Base-by-base conservation (phyloP, 441 rosid species). In the Populus hybrid region DNA sequence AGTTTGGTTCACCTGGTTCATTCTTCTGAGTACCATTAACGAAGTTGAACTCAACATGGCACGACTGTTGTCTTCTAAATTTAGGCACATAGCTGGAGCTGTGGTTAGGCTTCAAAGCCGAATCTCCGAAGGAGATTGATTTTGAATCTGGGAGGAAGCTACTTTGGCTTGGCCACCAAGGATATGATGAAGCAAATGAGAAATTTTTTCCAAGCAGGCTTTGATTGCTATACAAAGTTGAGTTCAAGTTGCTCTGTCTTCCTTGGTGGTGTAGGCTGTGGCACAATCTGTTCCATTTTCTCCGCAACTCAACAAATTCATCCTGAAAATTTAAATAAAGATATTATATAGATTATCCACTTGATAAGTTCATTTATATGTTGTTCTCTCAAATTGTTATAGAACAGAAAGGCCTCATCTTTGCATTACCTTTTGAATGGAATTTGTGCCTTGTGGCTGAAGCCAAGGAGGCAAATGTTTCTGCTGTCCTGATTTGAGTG, bases 271-370 rank as follows among this genome's bases (percentile, higher is more conserved):
- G 46, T 61, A 87, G 85, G 74, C 89, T 84, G 23, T 80, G 88
- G 86, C 98, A 94, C 68, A 83, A 67, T 79, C 86, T 88, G 84
- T 86, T 90, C 98, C 98, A 94, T 77, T 94, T 92, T 81, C 86
- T 89, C 86, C 85, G 83, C 68, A 92, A 50, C 73, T 84, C 88
- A 71, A 32, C 70, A 78, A 89, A 34, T 73, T 89, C 94, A 67
- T 86, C 93, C 94, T 94, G 86, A 28, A 81, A 78, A 73, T 71
- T 61, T 50, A 12, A 70, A 36, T 67, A 32, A 36, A 79, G 35
- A 34, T 34, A 21, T 28, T 21, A 21, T 54, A 54, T 6, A 54
- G 61, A 54, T 18, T 16, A 54, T 54, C 61, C 61, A 54, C n/a
- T 54, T 54, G 61, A 54, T 6, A 54, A 16, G 8, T 54, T 18